Evolutionary conservation across 2,329 filamentous ascomycete genomes (phyloP).

Genomic region (Colletotrichum euphorbiae): DNA sequence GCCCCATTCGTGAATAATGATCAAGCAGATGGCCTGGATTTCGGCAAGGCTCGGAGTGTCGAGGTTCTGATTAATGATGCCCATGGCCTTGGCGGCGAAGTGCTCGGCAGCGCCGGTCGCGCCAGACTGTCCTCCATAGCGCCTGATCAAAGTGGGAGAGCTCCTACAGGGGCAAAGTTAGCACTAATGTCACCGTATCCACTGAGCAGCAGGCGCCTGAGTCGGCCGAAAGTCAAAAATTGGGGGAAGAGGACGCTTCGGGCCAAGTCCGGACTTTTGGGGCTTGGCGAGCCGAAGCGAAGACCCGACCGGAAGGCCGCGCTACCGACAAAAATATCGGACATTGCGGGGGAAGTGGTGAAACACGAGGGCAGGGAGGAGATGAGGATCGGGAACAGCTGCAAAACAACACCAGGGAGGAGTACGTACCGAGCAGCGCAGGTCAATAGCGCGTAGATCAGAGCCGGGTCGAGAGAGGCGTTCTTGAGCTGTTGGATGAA

Average conservation of each 20-base stretch:
- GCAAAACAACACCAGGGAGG: conserved; percentile 19
- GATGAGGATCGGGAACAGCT: conserved; percentile 36
- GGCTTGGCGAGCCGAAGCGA: conserved; percentile 28
- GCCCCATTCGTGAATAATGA: conserved; percentile 74
- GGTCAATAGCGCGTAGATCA: conserved; percentile 69
- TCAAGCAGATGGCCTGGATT: conserved; percentile 70
- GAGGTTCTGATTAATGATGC: conserved; percentile 67
- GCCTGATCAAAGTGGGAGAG: conserved; percentile 67
- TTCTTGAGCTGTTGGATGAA: conserved; percentile 71
- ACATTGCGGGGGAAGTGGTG: conserved; percentile 42
- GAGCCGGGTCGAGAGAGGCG: conserved; percentile 64
- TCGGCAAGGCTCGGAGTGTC: conserved; percentile 71
- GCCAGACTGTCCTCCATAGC: conserved; percentile 65
- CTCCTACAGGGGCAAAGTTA: conserved; percentile 53
- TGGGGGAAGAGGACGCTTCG: background rate
- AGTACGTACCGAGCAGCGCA: conserved; percentile 67
- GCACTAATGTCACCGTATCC: background rate
- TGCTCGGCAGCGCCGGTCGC: conserved; percentile 67
- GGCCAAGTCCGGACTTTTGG: conserved; percentile 34
- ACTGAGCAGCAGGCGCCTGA: background rate
- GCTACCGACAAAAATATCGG: conserved; percentile 37
- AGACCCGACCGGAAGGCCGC: conserved; percentile 37
- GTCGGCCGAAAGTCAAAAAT: conserved; percentile 28
- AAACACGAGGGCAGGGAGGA: conserved; percentile 42
- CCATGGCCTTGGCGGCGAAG: conserved; percentile 69